Base-by-base conservation (phyloP, 192 early-diverging fungal genomes). In the Coemansia sp. region DNA sequence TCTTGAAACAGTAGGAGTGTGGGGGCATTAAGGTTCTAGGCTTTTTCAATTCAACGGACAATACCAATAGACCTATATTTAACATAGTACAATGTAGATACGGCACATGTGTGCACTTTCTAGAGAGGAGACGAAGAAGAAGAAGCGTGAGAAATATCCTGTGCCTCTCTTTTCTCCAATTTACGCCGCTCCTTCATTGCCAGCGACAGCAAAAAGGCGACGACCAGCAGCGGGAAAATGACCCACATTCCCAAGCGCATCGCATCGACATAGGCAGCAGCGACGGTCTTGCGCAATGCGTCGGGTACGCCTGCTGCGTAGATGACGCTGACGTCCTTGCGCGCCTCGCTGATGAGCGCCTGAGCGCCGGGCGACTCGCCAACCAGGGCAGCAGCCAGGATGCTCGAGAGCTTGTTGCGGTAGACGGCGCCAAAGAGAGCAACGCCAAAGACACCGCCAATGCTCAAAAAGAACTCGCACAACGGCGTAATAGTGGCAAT, bases 401-500 rank as follows among this genome's bases (percentile, higher is more conserved):
- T 68, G 35, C 41, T 35, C 31, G 69, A 61, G 10, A 87, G 76
- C 65, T 85, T 88, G 76, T 91, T 91, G 76, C 86, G 86, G 66
- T 89, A 83, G 12, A 87, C 76, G 12, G 87, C 84, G 27, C 85
- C 88, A 39, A 86, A 86, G 29, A 87, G 67, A 19, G 87, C 87
- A 27, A 93, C 64, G 22, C 90, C 88, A 57, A 91, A 76, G 41
- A 81, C 86, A 5, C 88, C 85, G 47, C 89, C 91, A 32, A 90
- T 85, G 63, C 85, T 86, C 49, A 90, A 80, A 67, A 87, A 88
- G 60, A 92, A 94, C 42, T 87, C 85, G 25, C 84, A 84, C 43
- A 90, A 70, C 10, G 90, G 84, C 5, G 92, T 92, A 24, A 86
- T 89, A 15, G 89, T 68, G 17, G 91, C 89, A 29, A 94, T 83